Evolutionary conservation across 129 eudicot genomes (phyloP).

Genomic region (carrot (Daucus carota)): DNA sequence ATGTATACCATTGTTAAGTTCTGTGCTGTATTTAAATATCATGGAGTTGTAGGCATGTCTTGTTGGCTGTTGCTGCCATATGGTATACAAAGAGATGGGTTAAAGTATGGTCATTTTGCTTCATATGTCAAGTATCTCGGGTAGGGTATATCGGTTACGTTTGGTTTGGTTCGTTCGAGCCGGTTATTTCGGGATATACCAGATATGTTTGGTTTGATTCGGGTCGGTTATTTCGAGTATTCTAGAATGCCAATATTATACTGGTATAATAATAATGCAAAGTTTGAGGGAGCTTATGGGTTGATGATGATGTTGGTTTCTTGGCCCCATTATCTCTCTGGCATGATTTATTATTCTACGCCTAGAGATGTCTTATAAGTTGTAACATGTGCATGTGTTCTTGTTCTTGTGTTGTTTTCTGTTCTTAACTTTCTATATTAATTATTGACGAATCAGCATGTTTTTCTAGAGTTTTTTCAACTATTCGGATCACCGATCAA

Average conservation of each 20-base stretch:
- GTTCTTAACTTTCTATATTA: background rate
- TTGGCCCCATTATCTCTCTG: constrained; percentile 6
- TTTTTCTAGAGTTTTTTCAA: no score
- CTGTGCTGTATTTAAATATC: background rate
- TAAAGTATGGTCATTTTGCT: background rate
- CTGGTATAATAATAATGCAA: background rate
- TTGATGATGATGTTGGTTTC: constrained; percentile 1
- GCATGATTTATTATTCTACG: background rate
- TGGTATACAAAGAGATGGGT: background rate
- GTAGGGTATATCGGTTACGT: no score
- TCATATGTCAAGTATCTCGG: no score
- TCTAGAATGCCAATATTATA: background rate
- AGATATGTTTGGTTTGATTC: no score
- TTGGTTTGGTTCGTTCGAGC: no score
- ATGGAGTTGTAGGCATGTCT: constrained; percentile 1
- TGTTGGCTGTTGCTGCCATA: background rate
- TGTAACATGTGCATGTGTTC: constrained; percentile 8
- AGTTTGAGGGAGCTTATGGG: background rate
- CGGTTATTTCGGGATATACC: no score
- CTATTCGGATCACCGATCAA: no score
- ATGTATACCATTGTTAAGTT: background rate
- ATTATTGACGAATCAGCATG: no score
- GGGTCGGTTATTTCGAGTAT: background rate
- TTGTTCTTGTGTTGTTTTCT: background rate
- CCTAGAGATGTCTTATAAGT: background rate